Conservation (phyloP, 1,284 basidiomycete species). For the Cystobasidium pallidum region DNA sequence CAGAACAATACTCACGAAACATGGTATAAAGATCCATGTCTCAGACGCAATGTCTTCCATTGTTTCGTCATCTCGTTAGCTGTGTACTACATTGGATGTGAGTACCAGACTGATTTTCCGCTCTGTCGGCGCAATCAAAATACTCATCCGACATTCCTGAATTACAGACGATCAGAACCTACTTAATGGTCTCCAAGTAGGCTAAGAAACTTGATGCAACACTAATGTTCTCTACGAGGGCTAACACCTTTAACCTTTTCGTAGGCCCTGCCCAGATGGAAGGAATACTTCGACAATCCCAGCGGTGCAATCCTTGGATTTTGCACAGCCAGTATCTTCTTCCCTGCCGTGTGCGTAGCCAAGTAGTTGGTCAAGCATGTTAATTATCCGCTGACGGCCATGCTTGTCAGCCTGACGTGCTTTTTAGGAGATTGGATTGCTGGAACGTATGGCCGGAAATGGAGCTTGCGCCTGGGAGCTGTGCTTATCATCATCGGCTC, state of each 20-base stretch:
- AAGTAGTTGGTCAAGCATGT: no score
- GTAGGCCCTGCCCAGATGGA: slow-evolving; percentile 16
- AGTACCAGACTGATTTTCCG: not conserved
- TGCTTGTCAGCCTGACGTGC: slow-evolving; percentile 22
- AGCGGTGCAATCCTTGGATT: slow-evolving; percentile 38
- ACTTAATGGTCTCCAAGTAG: slow-evolving; percentile 11
- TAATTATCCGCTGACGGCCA: not conserved
- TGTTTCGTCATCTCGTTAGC: slow-evolving; percentile 24
- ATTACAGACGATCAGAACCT: slow-evolving; percentile 3
- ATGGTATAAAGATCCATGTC: slow-evolving; percentile 43
- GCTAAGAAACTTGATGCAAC: no score
- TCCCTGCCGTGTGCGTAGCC: slow-evolving; percentile 23
- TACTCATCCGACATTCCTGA: not conserved
- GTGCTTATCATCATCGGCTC: slow-evolving; percentile 50
- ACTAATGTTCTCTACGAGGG: no score
- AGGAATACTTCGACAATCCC: slow-evolving; percentile 37
- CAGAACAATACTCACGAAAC: slow-evolving; percentile 31
- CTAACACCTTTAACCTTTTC: no score
- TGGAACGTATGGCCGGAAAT: slow-evolving; percentile 43
- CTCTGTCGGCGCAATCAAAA: no score
- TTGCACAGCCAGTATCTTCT: slow-evolving; percentile 38
- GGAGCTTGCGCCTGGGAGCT: slow-evolving; percentile 48
- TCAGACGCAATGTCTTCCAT: slow-evolving; percentile 32
- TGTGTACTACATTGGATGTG: slow-evolving; percentile 21
- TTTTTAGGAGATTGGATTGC: slow-evolving; percentile 36